Percentiles rank a stretch among this genome's conserved stretches.
Evolutionary conservation across 2,329 filamentous ascomycete genomes (phyloP).

Genomic region (Colletotrichum tabaci): DNA sequence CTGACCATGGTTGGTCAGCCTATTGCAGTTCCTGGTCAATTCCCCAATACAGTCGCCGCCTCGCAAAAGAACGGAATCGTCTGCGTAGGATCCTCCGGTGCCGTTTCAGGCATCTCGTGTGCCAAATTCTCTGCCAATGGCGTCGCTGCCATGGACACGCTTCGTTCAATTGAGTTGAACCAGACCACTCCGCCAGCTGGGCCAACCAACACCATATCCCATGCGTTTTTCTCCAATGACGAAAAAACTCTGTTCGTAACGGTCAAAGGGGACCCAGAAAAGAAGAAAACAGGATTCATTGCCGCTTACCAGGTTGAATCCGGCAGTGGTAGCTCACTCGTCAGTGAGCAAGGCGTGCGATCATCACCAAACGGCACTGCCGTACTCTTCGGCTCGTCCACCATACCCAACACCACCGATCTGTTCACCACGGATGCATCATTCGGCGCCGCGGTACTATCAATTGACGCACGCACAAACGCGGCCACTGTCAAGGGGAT

Average conservation of each 20-base stretch:
- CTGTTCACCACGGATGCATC: conserved; percentile 72
- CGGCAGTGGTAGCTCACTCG: conserved; percentile 15
- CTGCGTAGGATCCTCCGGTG: conserved; percentile 63
- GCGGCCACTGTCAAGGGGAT: conserved; percentile 55
- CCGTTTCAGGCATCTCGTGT: conserved; percentile 62
- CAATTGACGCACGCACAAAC: conserved; percentile 53
- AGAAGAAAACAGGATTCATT: conserved; percentile 71
- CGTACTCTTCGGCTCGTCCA: conserved; percentile 68
- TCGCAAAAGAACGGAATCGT: conserved; percentile 59
- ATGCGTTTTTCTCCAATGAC: conserved; percentile 72
- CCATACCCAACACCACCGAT: conserved; percentile 59
- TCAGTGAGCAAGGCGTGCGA: conserved; percentile 47
- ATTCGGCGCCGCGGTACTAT: conserved; percentile 68
- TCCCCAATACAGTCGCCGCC: conserved; percentile 66
- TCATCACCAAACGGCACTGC: conserved; percentile 69
- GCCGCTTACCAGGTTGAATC: conserved; percentile 63
- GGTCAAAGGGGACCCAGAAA: conserved; percentile 71
- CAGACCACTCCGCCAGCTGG: conserved; percentile 73
- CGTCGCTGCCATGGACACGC: conserved; percentile 59
- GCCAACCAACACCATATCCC: conserved; percentile 72
- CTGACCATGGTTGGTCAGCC: conserved; percentile 62
- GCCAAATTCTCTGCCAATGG: conserved; percentile 55
- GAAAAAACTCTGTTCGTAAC: conserved; percentile 66
- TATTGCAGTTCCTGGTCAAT: conserved; percentile 62
- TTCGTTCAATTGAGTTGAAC: conserved; percentile 63